Conservation (phyloP, 495 filamentous ascomycete species). For the Aspergillus ostianus region DNA sequence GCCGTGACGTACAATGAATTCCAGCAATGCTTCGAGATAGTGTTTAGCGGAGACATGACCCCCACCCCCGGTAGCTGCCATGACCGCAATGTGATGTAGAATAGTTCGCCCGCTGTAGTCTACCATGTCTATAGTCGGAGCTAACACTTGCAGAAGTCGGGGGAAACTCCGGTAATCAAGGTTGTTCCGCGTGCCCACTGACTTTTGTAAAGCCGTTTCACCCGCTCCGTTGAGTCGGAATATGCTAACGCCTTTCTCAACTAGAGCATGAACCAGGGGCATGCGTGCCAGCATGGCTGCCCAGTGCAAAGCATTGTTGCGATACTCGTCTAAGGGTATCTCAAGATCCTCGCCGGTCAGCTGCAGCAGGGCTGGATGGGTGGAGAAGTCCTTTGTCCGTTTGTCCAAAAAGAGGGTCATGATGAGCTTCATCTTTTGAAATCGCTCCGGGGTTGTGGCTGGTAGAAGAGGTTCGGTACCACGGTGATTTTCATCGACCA, state of each 20-base stretch:
- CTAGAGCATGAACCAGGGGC: slow-evolving; percentile 72
- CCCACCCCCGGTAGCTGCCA: slow-evolving; percentile 87
- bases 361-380: slow-evolving; percentile 63
- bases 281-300: slow-evolving; percentile 92
- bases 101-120: slow-evolving; percentile 89
- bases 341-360: slow-evolving; percentile 83
- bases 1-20: slow-evolving; percentile 87
- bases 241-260: slow-evolving; percentile 80
- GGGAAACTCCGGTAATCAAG: slow-evolving; percentile 78
- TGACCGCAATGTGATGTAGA: slow-evolving; percentile 92
- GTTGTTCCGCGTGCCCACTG: slow-evolving; percentile 86
- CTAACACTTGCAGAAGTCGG: slow-evolving; percentile 81
- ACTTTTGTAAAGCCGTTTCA: slow-evolving; percentile 87
- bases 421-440: slow-evolving; percentile 73
- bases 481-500: slow-evolving; percentile 52
- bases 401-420: slow-evolving; percentile 87
- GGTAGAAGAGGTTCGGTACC: slow-evolving; percentile 69
- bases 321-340: slow-evolving; percentile 79
- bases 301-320: slow-evolving; percentile 92
- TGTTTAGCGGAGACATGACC: slow-evolving; percentile 77
- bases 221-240: slow-evolving; percentile 82
- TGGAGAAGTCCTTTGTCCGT: slow-evolving; percentile 58
- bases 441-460: slow-evolving; percentile 61
- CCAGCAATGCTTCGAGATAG: slow-evolving; percentile 88
- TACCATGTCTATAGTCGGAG: slow-evolving; percentile 84